These are phyloP conservation scores for Amoeboaphelidium occidentale DNA, from an alignment of 371 early-diverging fungal species.

Conservation along the genomic window DNA sequence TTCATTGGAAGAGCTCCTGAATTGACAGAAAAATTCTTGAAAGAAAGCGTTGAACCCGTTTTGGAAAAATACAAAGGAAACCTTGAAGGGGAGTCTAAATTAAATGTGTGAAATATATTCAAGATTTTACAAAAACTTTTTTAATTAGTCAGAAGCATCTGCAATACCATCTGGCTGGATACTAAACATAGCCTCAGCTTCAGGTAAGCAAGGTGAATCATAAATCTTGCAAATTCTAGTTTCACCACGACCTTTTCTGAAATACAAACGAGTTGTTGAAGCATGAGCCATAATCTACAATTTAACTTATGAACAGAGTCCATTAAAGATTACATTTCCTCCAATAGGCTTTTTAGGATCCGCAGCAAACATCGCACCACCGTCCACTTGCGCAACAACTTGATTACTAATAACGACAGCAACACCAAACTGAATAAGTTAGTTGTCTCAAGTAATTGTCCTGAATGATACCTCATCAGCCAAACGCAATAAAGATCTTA, in stretches of 20 bases:
- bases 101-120: neutral
- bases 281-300: slow-evolving; percentile 98
- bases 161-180: slow-evolving; percentile 47
- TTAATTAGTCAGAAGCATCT: slow-evolving; percentile 20
- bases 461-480: slow-evolving; percentile 56
- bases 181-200: slow-evolving; percentile 42
- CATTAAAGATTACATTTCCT: slow-evolving; percentile 93
- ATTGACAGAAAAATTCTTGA: slow-evolving; percentile 67
- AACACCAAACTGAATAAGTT: slow-evolving; percentile 47
- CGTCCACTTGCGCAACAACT: slow-evolving; percentile 94
- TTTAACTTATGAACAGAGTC: no score
- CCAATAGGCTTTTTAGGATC: slow-evolving; percentile 97
- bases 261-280: slow-evolving; percentile 48
- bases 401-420: slow-evolving; percentile 98
- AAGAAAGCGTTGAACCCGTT: slow-evolving; percentile 55
- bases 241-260: slow-evolving; percentile 31
- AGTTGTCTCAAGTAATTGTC: slow-evolving; percentile 1
- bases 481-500: slow-evolving; percentile 64
- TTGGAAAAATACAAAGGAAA: slow-evolving; percentile 42
- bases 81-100: slow-evolving; percentile 7
- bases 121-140: no score
- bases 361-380: slow-evolving; percentile 70
- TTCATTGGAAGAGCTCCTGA: slow-evolving; percentile 86
- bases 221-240: slow-evolving; percentile 38
- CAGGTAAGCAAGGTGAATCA: slow-evolving; percentile 31